A percentile compares a stretch with the other conserved stretches of the same genome.
phyloP scores from a whole-genome alignment of 2,329 filamentous ascomycete species.

The Fusarium napiforme region DNA sequence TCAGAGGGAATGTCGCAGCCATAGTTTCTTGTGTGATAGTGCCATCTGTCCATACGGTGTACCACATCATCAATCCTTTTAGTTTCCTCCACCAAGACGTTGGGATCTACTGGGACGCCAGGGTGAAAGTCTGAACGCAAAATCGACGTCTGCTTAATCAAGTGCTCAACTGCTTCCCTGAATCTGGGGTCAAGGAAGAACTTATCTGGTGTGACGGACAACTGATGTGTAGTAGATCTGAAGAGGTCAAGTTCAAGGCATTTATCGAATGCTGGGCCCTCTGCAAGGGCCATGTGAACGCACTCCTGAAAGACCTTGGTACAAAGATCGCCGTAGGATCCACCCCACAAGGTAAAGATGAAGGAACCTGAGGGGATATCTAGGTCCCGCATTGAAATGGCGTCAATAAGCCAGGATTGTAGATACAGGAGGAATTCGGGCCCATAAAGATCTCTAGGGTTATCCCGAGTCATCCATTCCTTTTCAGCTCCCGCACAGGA shows the following conservation, averaged over 20 bases:
- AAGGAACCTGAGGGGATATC: neutral
- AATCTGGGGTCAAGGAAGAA: neutral
- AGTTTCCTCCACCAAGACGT: neutral
- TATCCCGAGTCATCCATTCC: neutral
- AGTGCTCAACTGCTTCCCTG: neutral
- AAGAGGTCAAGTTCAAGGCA: neutral
- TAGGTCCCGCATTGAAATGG: neutral
- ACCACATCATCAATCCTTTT: neutral
- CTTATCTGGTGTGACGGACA: neutral
- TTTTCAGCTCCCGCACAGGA: fast-evolving
- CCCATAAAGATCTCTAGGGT: neutral
- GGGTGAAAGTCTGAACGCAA: neutral
- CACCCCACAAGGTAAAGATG: neutral
- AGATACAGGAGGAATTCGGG: fast-evolving
- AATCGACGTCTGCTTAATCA: neutral
- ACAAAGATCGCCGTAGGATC: neutral
- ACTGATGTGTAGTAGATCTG: neutral
- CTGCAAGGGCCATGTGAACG: fast-evolving
- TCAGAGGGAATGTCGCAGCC: fast-evolving
- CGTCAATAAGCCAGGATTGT: neutral
- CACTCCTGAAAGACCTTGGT: neutral
- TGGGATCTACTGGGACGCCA: neutral
- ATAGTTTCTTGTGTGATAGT: fast-evolving
- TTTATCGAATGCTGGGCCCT: neutral
- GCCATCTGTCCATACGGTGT: fast-evolving